These are phyloP conservation scores for Nevesoporus exiguus DNA, from an alignment of 768 basidiomycete species.

Conservation along the genomic window DNA sequence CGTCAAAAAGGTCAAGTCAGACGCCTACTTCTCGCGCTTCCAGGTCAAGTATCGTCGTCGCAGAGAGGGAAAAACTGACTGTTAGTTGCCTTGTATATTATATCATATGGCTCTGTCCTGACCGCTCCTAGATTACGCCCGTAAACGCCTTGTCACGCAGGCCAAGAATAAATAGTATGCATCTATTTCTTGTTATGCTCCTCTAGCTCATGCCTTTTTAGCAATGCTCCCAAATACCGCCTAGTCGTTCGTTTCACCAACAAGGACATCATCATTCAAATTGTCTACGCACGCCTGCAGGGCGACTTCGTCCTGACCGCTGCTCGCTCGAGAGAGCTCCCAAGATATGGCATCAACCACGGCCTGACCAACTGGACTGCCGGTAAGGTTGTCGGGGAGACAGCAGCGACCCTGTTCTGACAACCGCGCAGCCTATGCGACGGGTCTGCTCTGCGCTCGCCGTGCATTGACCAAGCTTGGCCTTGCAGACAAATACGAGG, in stretches of 20 bases:
- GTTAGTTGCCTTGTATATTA: slow-evolving; percentile 41
- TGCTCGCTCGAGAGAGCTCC: slow-evolving; percentile 89
- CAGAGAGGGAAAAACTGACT: slow-evolving; percentile 99
- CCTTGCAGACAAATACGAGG: slow-evolving; percentile 97
- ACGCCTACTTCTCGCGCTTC: slow-evolving; percentile 97
- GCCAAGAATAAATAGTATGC: slow-evolving; percentile 99
- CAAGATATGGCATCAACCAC: slow-evolving; percentile 94
- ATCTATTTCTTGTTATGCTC: background rate
- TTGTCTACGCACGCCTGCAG: slow-evolving; percentile 95
- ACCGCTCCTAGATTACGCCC: slow-evolving; percentile 79
- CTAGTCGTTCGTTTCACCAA: slow-evolving; percentile 99
- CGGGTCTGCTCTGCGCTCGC: slow-evolving; percentile 91
- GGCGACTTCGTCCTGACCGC: slow-evolving; percentile 92
- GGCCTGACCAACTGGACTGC: slow-evolving; percentile 99
- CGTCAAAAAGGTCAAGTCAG: slow-evolving; percentile 95
- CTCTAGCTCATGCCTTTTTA: slow-evolving; percentile 26
- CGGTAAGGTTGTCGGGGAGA: slow-evolving; percentile 44
- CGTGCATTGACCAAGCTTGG: slow-evolving; percentile 94
- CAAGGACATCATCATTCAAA: slow-evolving; percentile 91
- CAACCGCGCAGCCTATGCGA: slow-evolving; percentile 78
- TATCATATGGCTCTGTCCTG: background rate
- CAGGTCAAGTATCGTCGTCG: slow-evolving; percentile 98
- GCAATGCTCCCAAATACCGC: slow-evolving; percentile 96
- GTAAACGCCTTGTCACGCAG: slow-evolving; percentile 94
- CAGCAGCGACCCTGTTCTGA: background rate